Conservation (phyloP, 2,329 filamentous ascomycete genomes). For the Talaromyces albobiverticillius region DNA sequence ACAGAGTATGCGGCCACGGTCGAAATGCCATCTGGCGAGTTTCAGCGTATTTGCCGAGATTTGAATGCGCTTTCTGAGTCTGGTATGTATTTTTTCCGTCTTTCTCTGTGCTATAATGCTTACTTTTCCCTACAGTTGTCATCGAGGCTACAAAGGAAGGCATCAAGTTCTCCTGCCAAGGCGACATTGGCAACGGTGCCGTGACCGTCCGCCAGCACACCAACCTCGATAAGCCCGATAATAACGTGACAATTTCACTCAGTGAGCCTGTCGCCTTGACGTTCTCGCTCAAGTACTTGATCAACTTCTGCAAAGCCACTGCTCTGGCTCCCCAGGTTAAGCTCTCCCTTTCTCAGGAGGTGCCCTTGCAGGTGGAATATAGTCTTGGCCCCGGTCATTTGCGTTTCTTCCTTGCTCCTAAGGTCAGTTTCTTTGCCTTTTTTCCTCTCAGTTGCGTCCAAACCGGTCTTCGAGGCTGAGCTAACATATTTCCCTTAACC, state of each 20-base stretch:
- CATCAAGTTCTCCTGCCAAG: constrained; percentile 88
- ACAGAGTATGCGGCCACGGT: constrained; percentile 97
- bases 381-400: constrained; percentile 78
- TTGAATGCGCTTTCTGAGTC: constrained; percentile 91
- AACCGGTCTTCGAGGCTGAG: not conserved
- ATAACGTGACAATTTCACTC: constrained; percentile 84
- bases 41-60: constrained; percentile 92
- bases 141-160: constrained; percentile 98
- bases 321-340: constrained; percentile 78
- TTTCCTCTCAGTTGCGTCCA: not conserved
- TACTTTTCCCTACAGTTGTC: constrained; percentile 61
- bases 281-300: constrained; percentile 98
- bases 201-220: constrained; percentile 87
- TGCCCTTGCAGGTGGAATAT: constrained; percentile 95
- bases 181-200: constrained; percentile 93
- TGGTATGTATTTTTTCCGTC: constrained; percentile 58
- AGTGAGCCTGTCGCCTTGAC: constrained; percentile 90
- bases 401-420: constrained; percentile 96
- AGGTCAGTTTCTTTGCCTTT: constrained; percentile 58
- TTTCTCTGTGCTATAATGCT: too few species aligned
- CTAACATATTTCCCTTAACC: not conserved
- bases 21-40: constrained; percentile 82
- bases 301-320: constrained; percentile 99
- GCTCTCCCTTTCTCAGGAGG: constrained; percentile 92
- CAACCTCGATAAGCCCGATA: constrained; percentile 82